Evolutionary conservation across 345 rosid species (phyloP).

Genomic region (Brassica carinata): DNA sequence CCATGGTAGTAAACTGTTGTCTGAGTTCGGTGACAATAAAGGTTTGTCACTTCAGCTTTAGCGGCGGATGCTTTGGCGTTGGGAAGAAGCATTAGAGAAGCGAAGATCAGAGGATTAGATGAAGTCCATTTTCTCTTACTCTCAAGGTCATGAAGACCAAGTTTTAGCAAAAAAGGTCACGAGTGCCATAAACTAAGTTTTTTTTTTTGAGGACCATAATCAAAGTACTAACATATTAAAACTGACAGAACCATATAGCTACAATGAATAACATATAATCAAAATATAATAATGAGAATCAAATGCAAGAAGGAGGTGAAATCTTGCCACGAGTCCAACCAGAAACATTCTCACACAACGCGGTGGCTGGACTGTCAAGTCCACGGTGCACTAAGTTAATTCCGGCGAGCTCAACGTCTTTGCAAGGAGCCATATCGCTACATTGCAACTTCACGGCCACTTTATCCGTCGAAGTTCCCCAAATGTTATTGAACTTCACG

Average conservation of each 20-base stretch:
- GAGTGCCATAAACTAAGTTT: neutral
- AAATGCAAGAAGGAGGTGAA: constrained; percentile 34
- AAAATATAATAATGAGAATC: neutral
- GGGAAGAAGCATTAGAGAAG: neutral
- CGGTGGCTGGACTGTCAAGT: constrained; percentile 29
- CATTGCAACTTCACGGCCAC: constrained; percentile 44
- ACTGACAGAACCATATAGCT: neutral
- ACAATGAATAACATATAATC: neutral
- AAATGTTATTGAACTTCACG: constrained; percentile 37
- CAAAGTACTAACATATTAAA: neutral
- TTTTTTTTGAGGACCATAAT: too few relatives aligned
- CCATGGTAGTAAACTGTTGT: neutral
- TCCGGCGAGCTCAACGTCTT: constrained; percentile 28
- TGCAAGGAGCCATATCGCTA: constrained; percentile 41
- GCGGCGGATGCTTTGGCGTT: neutral
- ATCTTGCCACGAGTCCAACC: constrained; percentile 32
- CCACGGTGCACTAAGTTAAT: constrained; percentile 26
- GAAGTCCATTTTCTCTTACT: neutral
- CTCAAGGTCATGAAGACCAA: too few relatives aligned
- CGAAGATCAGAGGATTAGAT: neutral
- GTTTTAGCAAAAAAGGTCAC: neutral
- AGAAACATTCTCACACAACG: constrained; percentile 36
- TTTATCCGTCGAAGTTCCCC: constrained; percentile 43
- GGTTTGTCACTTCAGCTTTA: neutral
- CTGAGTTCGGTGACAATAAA: neutral